phyloP scores from a whole-genome alignment of 768 basidiomycete species.

The Rhizopogon rudus region DNA sequence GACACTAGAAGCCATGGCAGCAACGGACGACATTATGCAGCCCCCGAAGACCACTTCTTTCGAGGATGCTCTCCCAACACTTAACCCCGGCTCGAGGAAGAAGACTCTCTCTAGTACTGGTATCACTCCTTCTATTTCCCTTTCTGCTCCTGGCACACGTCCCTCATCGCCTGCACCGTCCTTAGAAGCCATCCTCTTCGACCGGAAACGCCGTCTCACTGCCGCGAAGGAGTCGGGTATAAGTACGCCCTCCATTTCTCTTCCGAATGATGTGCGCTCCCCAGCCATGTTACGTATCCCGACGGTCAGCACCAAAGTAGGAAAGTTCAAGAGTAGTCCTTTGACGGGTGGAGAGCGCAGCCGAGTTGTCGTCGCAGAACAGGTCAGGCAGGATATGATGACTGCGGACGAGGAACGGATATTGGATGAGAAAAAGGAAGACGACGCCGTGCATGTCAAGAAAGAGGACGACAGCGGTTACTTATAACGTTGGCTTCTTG shows the following conservation, averaged over 20 bases:
- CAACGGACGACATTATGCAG: not conserved
- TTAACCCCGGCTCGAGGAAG: constrained; percentile 11
- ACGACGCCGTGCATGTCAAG: constrained; percentile 31
- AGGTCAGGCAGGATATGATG: constrained; percentile 33
- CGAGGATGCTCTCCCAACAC: not conserved
- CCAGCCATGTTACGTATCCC: constrained; percentile 7
- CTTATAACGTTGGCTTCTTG: constrained; percentile 14
- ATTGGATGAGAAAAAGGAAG: constrained; percentile 24
- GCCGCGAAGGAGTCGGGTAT: constrained; percentile 16
- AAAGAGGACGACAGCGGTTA: constrained; percentile 19
- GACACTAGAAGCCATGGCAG: not conserved
- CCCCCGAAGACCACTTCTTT: constrained; percentile 1
- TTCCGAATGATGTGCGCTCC: constrained; percentile 9
- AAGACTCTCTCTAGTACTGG: constrained; percentile 11
- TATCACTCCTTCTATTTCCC: constrained; percentile 7
- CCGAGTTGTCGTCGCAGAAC: constrained; percentile 46
- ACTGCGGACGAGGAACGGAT: constrained; percentile 25
- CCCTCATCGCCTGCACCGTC: constrained; percentile 48
- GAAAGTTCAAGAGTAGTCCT: constrained; percentile 73
- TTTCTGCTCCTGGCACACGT: constrained; percentile 19
- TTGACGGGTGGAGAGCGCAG: constrained; percentile 41
- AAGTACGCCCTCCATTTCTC: constrained; percentile 1
- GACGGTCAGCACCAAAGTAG: constrained; percentile 35
- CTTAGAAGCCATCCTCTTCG: constrained; percentile 62
- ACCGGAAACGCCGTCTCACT: constrained; percentile 54